Evolutionary conservation across 257 asterid genomes (phyloP), one percentile per base, ranked within the genome.

Genomic region (Anisodus tanguticus): DNA sequence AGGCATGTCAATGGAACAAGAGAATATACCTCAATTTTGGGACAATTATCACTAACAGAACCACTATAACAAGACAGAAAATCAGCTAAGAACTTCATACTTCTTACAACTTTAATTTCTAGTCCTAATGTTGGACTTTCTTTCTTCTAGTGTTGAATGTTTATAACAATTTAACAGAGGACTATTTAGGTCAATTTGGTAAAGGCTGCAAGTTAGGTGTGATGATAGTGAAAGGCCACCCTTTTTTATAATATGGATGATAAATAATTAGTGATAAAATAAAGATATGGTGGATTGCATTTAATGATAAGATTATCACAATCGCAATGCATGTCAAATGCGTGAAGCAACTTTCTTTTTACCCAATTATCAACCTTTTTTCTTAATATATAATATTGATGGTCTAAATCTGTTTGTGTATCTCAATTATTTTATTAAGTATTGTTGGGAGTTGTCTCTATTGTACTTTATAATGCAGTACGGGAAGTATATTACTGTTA

Each of bases 11-110:
- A 57, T 39, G 37, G 83, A 57, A 80, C 83, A 57, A 58, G 55
- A 57, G 55, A 17, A 80, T 57, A 37, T 17, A 41, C 9, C 71
- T 80, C 71, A 4, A 22, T 77, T 77, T 77, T 77, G 49, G 45
- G 64, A 77, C 49, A 45, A 71, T 43, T 69, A 37, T 49, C 35
- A 51, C 63, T 15, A 53, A 53, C 82, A 77, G 49, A 53, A 8
- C 82, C 63, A 77, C 64, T 53, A 77, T 77, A 77, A 77, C 82
- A 53, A 3, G 82, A 53, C 9, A 77, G 64, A 77, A 77, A 77
- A 31, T 77, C 82, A 77, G 49, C 49, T 53, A 77, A 77, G 64
- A 77, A 53, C 82, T 77, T 77, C 82, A 77, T 77, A 31, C 5
- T 53, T 31, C 66, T 53, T 77, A 8, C 13, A 77, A 26, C 31